Evolutionary conservation across 2,329 filamentous ascomycete species (phyloP), one percentile per base, ranked within the genome.

Genomic region (Cladophialophora psammophila): DNA sequence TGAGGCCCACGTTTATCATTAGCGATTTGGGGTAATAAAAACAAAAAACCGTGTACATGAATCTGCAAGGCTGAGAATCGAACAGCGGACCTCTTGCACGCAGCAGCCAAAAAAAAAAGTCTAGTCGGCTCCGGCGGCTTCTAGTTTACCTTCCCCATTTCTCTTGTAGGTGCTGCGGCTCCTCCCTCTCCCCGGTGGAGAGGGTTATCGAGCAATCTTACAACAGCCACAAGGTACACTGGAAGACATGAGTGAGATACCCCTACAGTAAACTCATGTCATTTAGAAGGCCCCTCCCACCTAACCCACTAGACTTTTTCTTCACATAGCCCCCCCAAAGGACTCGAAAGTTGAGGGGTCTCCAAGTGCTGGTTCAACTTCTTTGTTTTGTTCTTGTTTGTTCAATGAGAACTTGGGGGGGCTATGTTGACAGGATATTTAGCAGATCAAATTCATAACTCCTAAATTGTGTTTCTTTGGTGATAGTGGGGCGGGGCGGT

Each of bases 161-260:
- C 45, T 20, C 45, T 50, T 10, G 45, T 5, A 31, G 45, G 45
- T 50, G 45, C 26, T 50, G 45, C 45, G 45, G 45, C 45, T 50
- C 45, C 45, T 50, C 9, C 20, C 42, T 50, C 45, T 50, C 18
- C 45, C 45, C 45, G 45, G 45, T 50, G 45, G 45, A 50, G 45
- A 26, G 42, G 5, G 45, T 50, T 50, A 26, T 50, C 45, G 45
- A 50, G 45, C 45, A 50, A 50, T 50, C 45, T 50, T 50, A 50
- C 45, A 50, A 50, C 45, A 50, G 20, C 45, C 45, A 50, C 45
- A 12, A 31, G 18, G 45, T 50, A 31, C 45, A 26, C 20, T 50
- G 45, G 45, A 3, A 26, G 32, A 35, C 34, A 42, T 62, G 31
- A 13, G 31, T 12, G 20, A 38, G 18, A 48, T 26, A 26, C 45